These are phyloP conservation scores for Colletotrichum coccodes DNA, from an alignment of 2,329 filamentous ascomycete genomes.

Conservation along the genomic window DNA sequence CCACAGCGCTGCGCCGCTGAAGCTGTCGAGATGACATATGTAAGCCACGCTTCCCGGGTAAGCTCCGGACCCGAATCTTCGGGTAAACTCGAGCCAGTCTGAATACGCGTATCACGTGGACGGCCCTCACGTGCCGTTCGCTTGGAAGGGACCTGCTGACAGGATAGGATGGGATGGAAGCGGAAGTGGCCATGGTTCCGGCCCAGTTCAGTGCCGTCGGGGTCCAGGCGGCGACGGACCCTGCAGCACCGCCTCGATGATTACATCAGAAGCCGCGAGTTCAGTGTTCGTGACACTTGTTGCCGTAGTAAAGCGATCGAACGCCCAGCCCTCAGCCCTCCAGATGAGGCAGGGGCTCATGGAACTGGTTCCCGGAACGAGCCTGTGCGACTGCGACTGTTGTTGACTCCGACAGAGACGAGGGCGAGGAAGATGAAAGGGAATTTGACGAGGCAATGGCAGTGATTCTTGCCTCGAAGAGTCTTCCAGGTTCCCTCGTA, in stretches of 20 bases:
- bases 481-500: conserved; percentile 13
- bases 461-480: conserved; percentile 15
- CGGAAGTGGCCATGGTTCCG: conserved; percentile 14
- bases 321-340: neutral
- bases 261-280: conserved; percentile 31
- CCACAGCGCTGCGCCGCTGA: neutral
- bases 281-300: neutral
- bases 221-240: conserved; percentile 13
- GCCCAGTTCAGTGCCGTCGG: conserved; percentile 18
- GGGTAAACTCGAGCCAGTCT: neutral
- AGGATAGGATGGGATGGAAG: neutral
- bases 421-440: neutral
- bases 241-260: conserved; percentile 23
- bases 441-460: conserved; percentile 1
- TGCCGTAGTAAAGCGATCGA: neutral
- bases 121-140: neutral
- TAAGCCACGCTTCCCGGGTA: neutral
- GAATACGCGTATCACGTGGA: neutral
- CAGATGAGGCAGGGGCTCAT: conserved; percentile 2
- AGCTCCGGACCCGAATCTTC: neutral
- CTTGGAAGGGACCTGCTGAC: neutral
- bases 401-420: neutral
- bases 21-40: neutral
- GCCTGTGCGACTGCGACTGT: neutral
- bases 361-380: conserved; percentile 16